Conservation (phyloP, 495 filamentous ascomycete genomes). For the Bacidia rubella region DNA sequence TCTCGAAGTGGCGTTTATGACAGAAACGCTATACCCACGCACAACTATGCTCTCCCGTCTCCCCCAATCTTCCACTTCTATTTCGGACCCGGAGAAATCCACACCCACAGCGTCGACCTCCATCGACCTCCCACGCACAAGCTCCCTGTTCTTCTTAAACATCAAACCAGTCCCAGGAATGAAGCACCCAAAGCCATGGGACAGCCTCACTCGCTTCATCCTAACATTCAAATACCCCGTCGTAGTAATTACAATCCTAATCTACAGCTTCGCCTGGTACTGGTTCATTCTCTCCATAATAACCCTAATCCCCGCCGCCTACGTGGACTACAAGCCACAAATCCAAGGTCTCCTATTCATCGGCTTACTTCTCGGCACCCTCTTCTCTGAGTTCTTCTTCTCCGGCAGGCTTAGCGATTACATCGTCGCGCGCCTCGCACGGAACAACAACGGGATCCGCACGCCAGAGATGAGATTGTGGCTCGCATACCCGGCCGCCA, state of each 20-base stretch:
- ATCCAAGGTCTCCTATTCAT: slow-evolving; percentile 47
- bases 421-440: slow-evolving; percentile 34
- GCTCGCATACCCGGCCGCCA: slow-evolving; percentile 43
- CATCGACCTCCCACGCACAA: slow-evolving; percentile 30
- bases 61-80: slow-evolving; percentile 9
- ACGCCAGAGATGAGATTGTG: slow-evolving; percentile 47
- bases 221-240: slow-evolving; percentile 36
- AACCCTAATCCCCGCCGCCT: slow-evolving; percentile 47
- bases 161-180: slow-evolving; percentile 38
- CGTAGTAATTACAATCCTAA: slow-evolving; percentile 32
- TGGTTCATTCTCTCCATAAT: slow-evolving; percentile 52
- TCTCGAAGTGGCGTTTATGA: slow-evolving; percentile 39
- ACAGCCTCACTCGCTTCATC: slow-evolving; percentile 32
- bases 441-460: slow-evolving; percentile 31
- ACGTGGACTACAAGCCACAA: slow-evolving; percentile 34
- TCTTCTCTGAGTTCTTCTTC: slow-evolving; percentile 39
- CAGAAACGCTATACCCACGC: slow-evolving; percentile 49
- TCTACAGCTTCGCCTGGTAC: slow-evolving; percentile 47
- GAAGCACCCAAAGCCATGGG: slow-evolving; percentile 38
- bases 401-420: slow-evolving; percentile 42
- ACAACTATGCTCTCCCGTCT: slow-evolving; percentile 33
- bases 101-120: not conserved
- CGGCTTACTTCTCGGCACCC: slow-evolving; percentile 42
- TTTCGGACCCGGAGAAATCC: slow-evolving; percentile 22
- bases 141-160: slow-evolving; percentile 37